Base-by-base conservation (phyloP, 75 land plant species). In the Adiantum capillusveneris region DNA sequence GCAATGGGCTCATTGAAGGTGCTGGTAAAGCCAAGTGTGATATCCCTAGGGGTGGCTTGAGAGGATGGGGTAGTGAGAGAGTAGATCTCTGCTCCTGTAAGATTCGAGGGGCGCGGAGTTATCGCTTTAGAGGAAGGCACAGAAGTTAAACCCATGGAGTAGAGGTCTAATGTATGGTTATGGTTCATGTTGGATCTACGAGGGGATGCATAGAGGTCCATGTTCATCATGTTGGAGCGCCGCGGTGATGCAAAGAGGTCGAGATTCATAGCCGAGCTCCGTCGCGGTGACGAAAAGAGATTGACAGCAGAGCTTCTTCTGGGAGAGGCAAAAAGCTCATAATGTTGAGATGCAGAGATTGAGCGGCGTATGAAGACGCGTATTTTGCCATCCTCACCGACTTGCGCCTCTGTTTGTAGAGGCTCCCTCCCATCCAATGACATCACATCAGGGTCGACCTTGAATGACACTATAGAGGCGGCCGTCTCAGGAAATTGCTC, bases 31-130 rank as follows among this genome's bases (percentile, higher is more conserved):
- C 49, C 49, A 2, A 46, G 3, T 2, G 49, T 46, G 5, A 46
- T 46, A 14, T 46, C 49, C 6, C 49, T 6, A 3, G 49, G 49
- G 3, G 49, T 17, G n/a, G 49, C 21, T 57, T 17, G 75, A 63
- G 7, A 63, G 59, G 31, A 52, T 45, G 3, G 75, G 62, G 20
- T 78, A 50, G 88, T 87, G 61, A 89, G 28, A 6, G 93, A 87
- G 59, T 90, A 90, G 29, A 90, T 90, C 79, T 90, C 96, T 0
- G 93, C 96, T 53, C 90, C 86, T 7, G 88, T 87, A 19, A 90
- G 73, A 61, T 90, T 90, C 0, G 88, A 84, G 0, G 96, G 92
- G 3, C 92, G 58, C 0, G 92, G 89, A 0, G 90, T 87, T 34
- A 81, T 56, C 25, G 72, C 65, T 22, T 72, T 72, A 34, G 68